A percentile compares a stretch with the other conserved stretches of the same genome.
phyloP scores from a whole-genome alignment of 2,329 filamentous ascomycete species.

The Lasiodiplodia gonubiensis region DNA sequence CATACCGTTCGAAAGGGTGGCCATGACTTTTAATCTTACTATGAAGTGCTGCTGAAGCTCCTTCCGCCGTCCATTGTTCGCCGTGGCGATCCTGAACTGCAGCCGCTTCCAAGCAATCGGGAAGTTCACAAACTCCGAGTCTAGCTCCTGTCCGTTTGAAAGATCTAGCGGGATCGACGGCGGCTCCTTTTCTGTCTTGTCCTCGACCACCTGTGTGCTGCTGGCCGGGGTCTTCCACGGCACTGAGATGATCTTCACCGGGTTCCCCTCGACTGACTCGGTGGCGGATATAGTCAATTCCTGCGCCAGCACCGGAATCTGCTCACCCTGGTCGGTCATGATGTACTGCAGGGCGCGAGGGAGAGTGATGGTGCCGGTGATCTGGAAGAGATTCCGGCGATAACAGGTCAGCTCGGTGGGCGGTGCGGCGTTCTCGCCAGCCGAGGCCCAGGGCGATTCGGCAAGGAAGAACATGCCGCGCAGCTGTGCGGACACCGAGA shows the following conservation, averaged over 20 bases:
- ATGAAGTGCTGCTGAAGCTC: conserved; percentile 97
- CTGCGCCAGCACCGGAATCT: conserved; percentile 79
- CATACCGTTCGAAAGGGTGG: conserved; percentile 79
- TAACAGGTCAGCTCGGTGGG: conserved; percentile 91
- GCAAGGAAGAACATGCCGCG: conserved; percentile 91
- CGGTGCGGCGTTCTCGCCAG: conserved; percentile 61
- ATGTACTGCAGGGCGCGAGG: conserved; percentile 80
- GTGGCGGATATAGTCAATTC: conserved; percentile 91
- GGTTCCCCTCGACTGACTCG: conserved; percentile 90
- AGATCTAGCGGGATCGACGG: conserved; percentile 76
- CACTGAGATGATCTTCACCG: conserved; percentile 92
- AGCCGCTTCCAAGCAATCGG: conserved; percentile 93
- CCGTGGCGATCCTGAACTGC: conserved; percentile 93
- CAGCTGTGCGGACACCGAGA: conserved; percentile 75
- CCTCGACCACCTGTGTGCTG: conserved; percentile 69
- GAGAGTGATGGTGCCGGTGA: conserved; percentile 85
- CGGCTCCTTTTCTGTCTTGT: conserved; percentile 83
- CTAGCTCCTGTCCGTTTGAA: conserved; percentile 69
- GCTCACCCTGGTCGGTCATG: conserved; percentile 82
- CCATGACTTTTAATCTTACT: conserved; percentile 83
- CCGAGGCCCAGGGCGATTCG: conserved; percentile 71
- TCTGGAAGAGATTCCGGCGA: conserved; percentile 92
- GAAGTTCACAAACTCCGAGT: conserved; percentile 86
- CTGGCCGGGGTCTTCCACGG: conserved; percentile 96
- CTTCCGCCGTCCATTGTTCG: conserved; percentile 92